A percentile compares a stretch with the other conserved stretches of the same genome.
Conservation (phyloP, 805 yeast species). For the Lipomyces starkeyi region DNA sequence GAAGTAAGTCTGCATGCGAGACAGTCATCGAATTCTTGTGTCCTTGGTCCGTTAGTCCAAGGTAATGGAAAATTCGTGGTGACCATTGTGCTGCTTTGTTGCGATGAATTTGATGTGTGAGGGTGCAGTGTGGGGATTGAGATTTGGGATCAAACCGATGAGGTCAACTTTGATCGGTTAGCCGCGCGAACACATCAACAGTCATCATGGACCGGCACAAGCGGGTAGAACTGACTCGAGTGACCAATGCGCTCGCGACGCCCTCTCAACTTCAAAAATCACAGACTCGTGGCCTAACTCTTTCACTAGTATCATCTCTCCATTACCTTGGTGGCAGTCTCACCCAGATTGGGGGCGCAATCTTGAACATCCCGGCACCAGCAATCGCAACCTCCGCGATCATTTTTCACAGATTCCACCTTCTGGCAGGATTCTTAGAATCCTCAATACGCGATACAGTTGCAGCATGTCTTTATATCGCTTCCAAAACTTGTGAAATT, state of each 20-base stretch:
- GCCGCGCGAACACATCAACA: neutral
- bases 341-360: constrained; percentile 32
- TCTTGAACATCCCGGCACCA: constrained; percentile 21
- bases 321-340: constrained; percentile 32
- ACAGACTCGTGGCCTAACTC: constrained; percentile 18
- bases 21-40: constrained; percentile 30
- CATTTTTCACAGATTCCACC: constrained; percentile 36
- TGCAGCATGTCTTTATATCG: constrained; percentile 30
- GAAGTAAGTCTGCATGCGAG: constrained; percentile 28
- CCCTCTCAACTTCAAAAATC: constrained; percentile 26
- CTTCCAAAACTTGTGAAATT: constrained; percentile 29
- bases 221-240: constrained; percentile 6
- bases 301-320: constrained; percentile 8
- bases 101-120: neutral
- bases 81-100: constrained; percentile 14
- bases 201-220: neutral
- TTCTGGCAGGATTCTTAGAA: constrained; percentile 28
- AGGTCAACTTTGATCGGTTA: neutral
- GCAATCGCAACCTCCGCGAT: constrained; percentile 29
- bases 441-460: constrained; percentile 20
- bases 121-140: neutral
- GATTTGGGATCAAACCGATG: neutral
- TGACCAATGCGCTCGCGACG: constrained; percentile 31
- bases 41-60: constrained; percentile 7
- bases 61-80: constrained; percentile 32